Evolutionary conservation across 768 basidiomycete species (phyloP), one percentile per base, ranked within the genome.

Genomic region (Boletus speciosus): DNA sequence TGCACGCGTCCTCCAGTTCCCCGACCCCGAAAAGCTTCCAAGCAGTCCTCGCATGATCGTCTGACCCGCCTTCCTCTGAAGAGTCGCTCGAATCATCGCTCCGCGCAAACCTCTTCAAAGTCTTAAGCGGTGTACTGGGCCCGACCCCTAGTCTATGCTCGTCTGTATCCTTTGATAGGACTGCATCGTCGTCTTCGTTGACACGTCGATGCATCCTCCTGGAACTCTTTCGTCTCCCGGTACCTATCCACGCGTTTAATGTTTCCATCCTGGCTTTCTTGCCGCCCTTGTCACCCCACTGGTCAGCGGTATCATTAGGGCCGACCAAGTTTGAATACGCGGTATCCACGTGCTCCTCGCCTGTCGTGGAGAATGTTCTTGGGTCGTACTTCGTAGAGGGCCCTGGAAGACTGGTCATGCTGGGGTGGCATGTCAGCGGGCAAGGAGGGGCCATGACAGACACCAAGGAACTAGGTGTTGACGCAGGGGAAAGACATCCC

Each of bases 311-410:
- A 1, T 77, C 79, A 6, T 66, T 65, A 41, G 78, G 75, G 4
- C 85, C 85, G 10, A 87, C 77, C n/a, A 89, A 65, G 59, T 91
- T 90, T 58, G 84, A 79, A 45, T 88, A 61, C 0, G 81, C 76
- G 0, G 81, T 73, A 46, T 88, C 85, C 9, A 70, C 71, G 25
- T 71, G 71, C 2, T 68, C 59, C 8, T 62, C 61, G 6, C 61
- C 47, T 3, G 49, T 45, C 1, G 38, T 21, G 14, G 51, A 51
- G 42, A 44, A 4, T 7, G 0, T 29, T 34, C 37, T 34, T 21
- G n/a, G 23, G 15, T 57, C 45, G 9, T 47, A 57, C 25, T 54
- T 47, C 2, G n/a, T 51, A 41, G 51, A 57, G 7, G 48, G 75
- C 47, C 45, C 65, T 61, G 5, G 73, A 60, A 21, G 71, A 31